These are phyloP conservation scores for Gossypium sturtianum DNA, from an alignment of 345 rosid genomes.

Conservation along the genomic window DNA sequence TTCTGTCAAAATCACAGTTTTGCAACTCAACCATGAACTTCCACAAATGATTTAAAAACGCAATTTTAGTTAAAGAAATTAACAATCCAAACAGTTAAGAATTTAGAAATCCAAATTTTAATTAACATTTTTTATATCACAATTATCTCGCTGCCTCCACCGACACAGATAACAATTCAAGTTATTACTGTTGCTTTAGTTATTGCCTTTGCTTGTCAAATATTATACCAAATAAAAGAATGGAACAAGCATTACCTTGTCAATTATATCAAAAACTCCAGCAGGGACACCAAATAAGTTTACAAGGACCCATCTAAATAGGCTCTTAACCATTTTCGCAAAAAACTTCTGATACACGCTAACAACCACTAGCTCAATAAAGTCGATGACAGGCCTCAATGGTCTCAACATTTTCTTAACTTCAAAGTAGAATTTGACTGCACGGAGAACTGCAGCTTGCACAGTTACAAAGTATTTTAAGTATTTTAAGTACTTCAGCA, in stretches of 20 bases:
- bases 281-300: slow-evolving; percentile 59
- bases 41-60: neutral
- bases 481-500: slow-evolving; percentile 51
- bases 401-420: slow-evolving; percentile 85
- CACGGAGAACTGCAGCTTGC: slow-evolving; percentile 66
- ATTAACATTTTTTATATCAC: neutral
- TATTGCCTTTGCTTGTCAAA: neutral
- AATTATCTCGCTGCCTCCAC: neutral
- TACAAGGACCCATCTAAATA: slow-evolving; percentile 64
- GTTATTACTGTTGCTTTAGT: neutral
- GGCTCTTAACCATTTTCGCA: slow-evolving; percentile 30
- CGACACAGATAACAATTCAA: neutral
- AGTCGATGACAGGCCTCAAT: slow-evolving; percentile 73
- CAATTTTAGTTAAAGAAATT: neutral
- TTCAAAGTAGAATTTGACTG: slow-evolving; percentile 45
- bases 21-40: neutral
- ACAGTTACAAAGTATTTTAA: slow-evolving; percentile 75
- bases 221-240: neutral
- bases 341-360: slow-evolving; percentile 6
- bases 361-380: slow-evolving; percentile 76
- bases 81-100: neutral
- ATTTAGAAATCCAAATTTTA: neutral
- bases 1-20: neutral
- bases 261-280: slow-evolving; percentile 69
- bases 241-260: slow-evolving; percentile 41